Percentiles rank a stretch among this genome's conserved stretches.
Conservation (phyloP, 2,329 filamentous ascomycete genomes). For the Colletotrichum australisinense region DNA sequence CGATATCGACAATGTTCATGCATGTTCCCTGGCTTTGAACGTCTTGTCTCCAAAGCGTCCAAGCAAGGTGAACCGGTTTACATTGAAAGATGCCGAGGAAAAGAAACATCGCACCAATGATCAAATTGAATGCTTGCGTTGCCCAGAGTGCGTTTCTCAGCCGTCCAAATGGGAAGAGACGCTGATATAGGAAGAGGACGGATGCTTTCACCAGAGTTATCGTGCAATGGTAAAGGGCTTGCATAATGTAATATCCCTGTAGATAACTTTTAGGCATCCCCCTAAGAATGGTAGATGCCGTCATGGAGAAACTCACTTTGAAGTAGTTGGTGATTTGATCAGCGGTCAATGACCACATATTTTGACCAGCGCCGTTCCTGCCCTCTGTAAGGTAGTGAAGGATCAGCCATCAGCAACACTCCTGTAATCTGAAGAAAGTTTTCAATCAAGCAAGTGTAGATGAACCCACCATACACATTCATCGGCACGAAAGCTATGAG, state of each 20-base stretch:
- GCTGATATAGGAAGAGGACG: conserved; percentile 49
- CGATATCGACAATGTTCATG: background rate
- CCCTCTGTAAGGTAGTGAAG: background rate
- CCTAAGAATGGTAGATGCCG: background rate
- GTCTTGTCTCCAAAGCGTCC: background rate
- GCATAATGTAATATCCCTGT: background rate
- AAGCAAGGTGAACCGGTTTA: background rate
- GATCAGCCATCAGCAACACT: background rate
- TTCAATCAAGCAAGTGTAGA: too few species aligned
- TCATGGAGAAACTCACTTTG: background rate
- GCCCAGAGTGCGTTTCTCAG: conserved; percentile 40
- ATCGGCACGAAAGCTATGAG: background rate
- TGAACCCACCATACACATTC: background rate
- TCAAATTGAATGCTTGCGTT: conserved; percentile 24
- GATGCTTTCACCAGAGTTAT: conserved; percentile 53
- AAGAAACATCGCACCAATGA: conserved; percentile 39
- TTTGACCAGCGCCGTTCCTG: background rate
- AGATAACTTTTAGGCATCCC: background rate
- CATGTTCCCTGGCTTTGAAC: background rate
- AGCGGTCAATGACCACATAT: background rate
- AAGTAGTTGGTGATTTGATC: background rate
- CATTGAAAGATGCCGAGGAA: conserved; percentile 45
- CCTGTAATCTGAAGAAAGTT: background rate
- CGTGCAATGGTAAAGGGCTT: conserved; percentile 23
- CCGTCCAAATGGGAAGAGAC: conserved; percentile 46